Conservation (phyloP, 306 rosid species). For the Medicago arabica region DNA sequence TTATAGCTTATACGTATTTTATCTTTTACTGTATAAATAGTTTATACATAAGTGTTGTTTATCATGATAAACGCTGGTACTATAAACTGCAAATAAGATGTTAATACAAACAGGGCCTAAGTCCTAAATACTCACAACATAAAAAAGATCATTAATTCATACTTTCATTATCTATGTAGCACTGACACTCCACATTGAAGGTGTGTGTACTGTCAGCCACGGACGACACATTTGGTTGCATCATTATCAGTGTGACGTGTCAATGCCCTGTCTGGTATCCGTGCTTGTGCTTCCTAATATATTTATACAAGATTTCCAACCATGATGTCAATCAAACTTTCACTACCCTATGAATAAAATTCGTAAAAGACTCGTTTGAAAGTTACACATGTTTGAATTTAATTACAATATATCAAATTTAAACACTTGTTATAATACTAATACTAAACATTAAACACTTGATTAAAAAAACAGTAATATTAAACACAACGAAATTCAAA, state of each 20-base stretch:
- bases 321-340: background rate
- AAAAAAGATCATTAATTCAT: background rate
- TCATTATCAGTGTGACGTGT: background rate
- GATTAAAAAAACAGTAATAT: background rate
- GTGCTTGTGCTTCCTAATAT: no score
- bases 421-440: background rate
- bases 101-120: no score
- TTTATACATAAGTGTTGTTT: no score
- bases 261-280: background rate
- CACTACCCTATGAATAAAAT: background rate
- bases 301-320: background rate
- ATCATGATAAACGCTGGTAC: no score
- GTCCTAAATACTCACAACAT: background rate
- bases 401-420: background rate
- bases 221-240: no score
- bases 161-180: background rate
- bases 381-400: no score
- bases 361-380: background rate
- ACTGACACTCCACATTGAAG: background rate
- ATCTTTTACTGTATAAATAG: no score
- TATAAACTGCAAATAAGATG: no score
- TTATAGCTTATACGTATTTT: no score
- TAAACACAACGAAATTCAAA: background rate
- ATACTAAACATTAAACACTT: background rate
- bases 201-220: no score